Base-by-base conservation (phyloP, 2,329 filamentous ascomycete species). In the Cladosporium oxysporum region DNA sequence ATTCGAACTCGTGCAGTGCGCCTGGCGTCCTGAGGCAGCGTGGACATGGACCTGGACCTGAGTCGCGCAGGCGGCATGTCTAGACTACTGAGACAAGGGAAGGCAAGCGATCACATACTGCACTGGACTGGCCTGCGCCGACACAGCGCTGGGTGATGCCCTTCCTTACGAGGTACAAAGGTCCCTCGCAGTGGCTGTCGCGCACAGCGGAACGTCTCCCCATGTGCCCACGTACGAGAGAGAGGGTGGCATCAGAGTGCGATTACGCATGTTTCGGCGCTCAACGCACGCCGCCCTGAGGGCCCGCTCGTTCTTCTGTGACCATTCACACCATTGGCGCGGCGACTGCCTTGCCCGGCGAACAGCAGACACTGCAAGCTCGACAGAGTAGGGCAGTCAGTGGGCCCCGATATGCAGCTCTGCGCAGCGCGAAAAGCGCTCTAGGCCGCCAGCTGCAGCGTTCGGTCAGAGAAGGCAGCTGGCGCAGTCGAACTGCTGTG, bases 201-300 rank as follows among this genome's bases (percentile, higher is more conserved):
- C 61, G 52, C 41, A 23, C 33, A 28, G 61, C 50, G 35, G 61
- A 29, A 63, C 61, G 33, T 57, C 49, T 41, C 50, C 35, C 52
- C 33, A 44, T 62, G 33, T 31, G 61, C 50, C 61, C 50, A 57
- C 33, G 61, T 35, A 63, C 41, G 2, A 12, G 41, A 33, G 61
- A n/a, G n/a, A 29, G 61, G 35, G 61, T 50, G 49, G 33, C 61
- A 57, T 55, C 50, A 53, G 50, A 52, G 50, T 63, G 61, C 61
- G 61, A 63, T 63, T 57, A 63, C 49, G 61, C 61, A 63, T 41
- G 61, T 57, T 57, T 57, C 60, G 60, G 49, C 61, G 61, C 61
- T 63, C 61, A 63, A 63, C 61, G 61, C 61, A 63, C 61, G 61
- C 61, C 26, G 61, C 50, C 50, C 57, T 53, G 50, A 63, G 61